Base-by-base conservation (phyloP, 1,284 basidiomycete genomes). In the Marasmius oreades region DNA sequence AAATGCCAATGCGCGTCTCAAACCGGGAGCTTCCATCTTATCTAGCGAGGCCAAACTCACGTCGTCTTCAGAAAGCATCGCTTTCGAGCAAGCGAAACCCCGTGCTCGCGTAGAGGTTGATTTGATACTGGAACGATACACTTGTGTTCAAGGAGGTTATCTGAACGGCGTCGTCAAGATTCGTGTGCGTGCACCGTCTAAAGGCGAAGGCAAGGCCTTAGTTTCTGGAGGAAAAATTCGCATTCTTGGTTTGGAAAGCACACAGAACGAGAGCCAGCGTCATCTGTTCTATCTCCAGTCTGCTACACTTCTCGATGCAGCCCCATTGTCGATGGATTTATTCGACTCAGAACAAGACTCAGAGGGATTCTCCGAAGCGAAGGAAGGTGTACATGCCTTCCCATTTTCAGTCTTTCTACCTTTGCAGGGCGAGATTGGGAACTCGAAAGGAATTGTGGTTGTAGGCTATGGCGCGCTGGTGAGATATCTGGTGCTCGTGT, bases 281-380 rank as follows among this genome's bases (percentile, higher is more conserved):
- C 86, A 93, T 68, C 87, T 90, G 18, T 96, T 98, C 73, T 95
- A 93, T 70, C 92, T 94, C 64, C 85, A 85, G 64, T 83, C 88
- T 5, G 77, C 83, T 16, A 72, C 79, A 11, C 76, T 97, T 18
- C 77, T 82, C 5, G 71, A 80, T 1, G 77, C 83, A 54, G 78
- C 79, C 33, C 75, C 70, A 44, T 74, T 66, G 58, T 73, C 78
- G 55, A 68, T 72, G 55, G 68, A 69, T 56, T 70, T 86, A 31
- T 89, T 78, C 69, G 72, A 76, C 54, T 78, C 82, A 14, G 67
- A 70, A 1, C 73, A 80, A 0, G 88, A 95, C 66, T 66, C 73
- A 2, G 90, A 94, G 64, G 93, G 92, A 3, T 95, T 88, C 73
- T 77, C 78, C 16, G 69, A 76, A 31, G 86, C 83, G 1, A 73